Evolutionary conservation across 352 stramenopile species (phyloP).

Genomic region (Phytophthora nicotianae): DNA sequence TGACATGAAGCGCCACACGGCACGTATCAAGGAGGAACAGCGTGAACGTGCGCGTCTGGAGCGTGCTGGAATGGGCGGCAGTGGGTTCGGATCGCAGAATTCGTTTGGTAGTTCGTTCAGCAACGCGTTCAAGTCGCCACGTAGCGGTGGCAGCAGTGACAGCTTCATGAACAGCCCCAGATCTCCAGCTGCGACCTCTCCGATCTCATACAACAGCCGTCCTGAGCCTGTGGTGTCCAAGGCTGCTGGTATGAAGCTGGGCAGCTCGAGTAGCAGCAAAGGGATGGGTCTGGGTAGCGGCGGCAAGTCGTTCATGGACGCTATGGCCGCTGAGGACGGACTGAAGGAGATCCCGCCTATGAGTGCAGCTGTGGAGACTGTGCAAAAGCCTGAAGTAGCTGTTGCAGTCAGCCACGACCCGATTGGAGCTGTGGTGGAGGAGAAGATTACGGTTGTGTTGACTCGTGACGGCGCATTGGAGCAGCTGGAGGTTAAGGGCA

Average conservation of each 20-base stretch:
- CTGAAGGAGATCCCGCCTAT: conserved; percentile 88
- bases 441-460: conserved; percentile 87
- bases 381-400: conserved; percentile 63
- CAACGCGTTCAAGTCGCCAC: conserved; percentile 73
- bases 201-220: conserved; percentile 65
- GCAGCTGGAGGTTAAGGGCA: conserved; percentile 89
- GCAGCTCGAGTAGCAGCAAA: conserved; percentile 40
- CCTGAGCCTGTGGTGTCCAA: conserved; percentile 58
- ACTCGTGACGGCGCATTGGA: conserved; percentile 83
- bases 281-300: conserved; percentile 67
- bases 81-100: conserved; percentile 72
- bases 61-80: conserved; percentile 66
- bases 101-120: conserved; percentile 78
- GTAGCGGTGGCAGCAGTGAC: conserved; percentile 42
- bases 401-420: conserved; percentile 79
- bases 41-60: conserved; percentile 81
- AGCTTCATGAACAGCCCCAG: conserved; percentile 49
- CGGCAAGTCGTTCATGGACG: conserved; percentile 86
- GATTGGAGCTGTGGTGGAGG: conserved; percentile 82
- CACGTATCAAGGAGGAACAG: conserved; percentile 89
- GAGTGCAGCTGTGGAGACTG: conserved; percentile 66
- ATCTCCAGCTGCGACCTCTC: conserved; percentile 58
- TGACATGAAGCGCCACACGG: conserved; percentile 90
- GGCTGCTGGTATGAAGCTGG: conserved; percentile 72
- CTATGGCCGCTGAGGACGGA: conserved; percentile 85